Conservation (phyloP, 106 monocot species). For the Acorus gramineus region DNA sequence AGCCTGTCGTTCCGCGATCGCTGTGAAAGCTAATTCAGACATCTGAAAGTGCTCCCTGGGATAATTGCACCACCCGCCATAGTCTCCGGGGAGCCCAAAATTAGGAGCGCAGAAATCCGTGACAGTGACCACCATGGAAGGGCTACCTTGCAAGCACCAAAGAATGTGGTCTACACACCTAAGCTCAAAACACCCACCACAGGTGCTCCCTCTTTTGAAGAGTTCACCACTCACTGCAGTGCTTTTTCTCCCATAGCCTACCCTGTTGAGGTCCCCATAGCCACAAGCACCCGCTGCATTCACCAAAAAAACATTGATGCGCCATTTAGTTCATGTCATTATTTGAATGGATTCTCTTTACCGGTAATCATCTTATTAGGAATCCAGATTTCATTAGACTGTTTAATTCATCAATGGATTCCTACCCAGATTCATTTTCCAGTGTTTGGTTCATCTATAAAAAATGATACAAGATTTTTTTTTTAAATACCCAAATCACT, state of each 20-base stretch:
- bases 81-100: constrained; percentile 54
- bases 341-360: too few species aligned
- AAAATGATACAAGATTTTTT: too few species aligned
- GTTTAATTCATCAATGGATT: too few species aligned
- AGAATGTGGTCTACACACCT: constrained; percentile 80
- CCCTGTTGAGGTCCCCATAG: constrained; percentile 36
- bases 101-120: constrained; percentile 89
- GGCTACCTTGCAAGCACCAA: constrained; percentile 63
- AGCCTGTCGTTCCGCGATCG: constrained; percentile 40
- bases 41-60: constrained; percentile 72
- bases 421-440: too few species aligned
- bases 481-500: too few species aligned
- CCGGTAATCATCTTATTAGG: too few species aligned
- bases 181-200: constrained; percentile 74
- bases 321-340: background rate
- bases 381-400: too few species aligned
- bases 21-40: constrained; percentile 38
- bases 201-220: constrained; percentile 45
- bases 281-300: constrained; percentile 61
- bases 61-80: constrained; percentile 88
- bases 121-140: constrained; percentile 57
- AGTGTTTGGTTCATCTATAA: too few species aligned
- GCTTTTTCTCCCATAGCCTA: constrained; percentile 17
- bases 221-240: constrained; percentile 52
- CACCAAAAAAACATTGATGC: background rate